These are phyloP conservation scores for Puccinia novopanici DNA, from an alignment of 1,284 basidiomycete species.

Conservation along the genomic window DNA sequence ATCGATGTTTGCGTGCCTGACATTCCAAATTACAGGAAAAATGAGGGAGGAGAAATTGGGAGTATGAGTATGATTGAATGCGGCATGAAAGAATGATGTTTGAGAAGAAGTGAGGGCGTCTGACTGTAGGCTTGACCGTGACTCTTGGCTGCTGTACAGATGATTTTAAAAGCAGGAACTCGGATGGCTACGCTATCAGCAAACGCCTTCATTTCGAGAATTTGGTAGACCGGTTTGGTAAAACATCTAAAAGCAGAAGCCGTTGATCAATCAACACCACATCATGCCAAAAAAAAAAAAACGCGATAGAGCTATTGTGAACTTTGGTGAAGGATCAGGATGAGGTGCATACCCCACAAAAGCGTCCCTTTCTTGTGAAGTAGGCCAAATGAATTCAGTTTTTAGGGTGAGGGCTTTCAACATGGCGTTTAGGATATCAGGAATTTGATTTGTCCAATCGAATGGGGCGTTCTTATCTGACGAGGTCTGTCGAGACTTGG, in stretches of 20 bases:
- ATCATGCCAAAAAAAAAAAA: not conserved
- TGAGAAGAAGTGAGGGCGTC: not conserved
- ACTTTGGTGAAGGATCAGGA: not conserved
- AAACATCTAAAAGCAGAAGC: slow-evolving; percentile 64
- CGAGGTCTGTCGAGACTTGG: not conserved
- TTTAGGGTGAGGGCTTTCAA: slow-evolving; percentile 73
- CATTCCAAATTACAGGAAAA: not conserved
- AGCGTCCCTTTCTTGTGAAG: slow-evolving; percentile 75
- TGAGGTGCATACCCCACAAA: slow-evolving; percentile 66
- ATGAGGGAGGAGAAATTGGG: not conserved
- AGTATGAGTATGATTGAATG: not conserved
- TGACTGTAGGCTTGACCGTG: slow-evolving; percentile 76
- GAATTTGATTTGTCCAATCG: slow-evolving; percentile 74
- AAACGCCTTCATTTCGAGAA: slow-evolving; percentile 81
- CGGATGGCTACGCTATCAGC: slow-evolving; percentile 78
- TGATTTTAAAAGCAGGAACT: slow-evolving; percentile 77
- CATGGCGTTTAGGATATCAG: slow-evolving; percentile 69
- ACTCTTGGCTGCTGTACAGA: slow-evolving; percentile 87
- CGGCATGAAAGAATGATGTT: not conserved
- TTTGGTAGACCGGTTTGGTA: slow-evolving; percentile 78
- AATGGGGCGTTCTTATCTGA: slow-evolving; percentile 35
- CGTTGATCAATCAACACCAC: not conserved
- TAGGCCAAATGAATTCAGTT: slow-evolving; percentile 81
- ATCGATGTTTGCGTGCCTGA: slow-evolving; percentile 76
- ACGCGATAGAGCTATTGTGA: not conserved